Conservation (phyloP, 306 rosid species). For the Lotus japonicus region DNA sequence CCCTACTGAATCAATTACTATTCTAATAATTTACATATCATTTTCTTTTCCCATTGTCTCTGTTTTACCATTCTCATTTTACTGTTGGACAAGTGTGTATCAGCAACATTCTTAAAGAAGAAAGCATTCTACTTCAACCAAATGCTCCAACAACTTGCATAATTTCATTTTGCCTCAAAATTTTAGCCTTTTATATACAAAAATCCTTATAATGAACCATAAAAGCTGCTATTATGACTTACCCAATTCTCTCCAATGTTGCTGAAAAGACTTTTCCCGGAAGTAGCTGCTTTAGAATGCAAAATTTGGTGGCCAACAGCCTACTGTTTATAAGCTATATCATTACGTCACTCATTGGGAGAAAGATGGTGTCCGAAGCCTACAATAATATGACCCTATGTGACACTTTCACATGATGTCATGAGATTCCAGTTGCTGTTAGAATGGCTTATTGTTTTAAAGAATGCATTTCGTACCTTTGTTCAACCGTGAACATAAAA, state of each 20-base stretch:
- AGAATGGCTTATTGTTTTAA: not conserved
- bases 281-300: not conserved
- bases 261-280: not conserved
- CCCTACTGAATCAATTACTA: too few relatives aligned
- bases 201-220: not conserved
- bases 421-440: slow-evolving; percentile 1
- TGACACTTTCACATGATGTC: not conserved
- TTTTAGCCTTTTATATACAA: not conserved
- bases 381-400: not conserved
- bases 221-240: not conserved
- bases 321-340: not conserved
- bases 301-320: not conserved
- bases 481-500: not conserved
- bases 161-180: not conserved
- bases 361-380: not conserved
- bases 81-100: too few relatives aligned
- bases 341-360: not conserved
- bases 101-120: not conserved
- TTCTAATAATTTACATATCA: too few relatives aligned
- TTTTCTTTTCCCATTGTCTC: too few relatives aligned
- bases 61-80: too few relatives aligned
- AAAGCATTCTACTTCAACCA: not conserved
- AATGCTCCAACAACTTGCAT: not conserved
- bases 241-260: not conserved
- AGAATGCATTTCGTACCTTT: not conserved